phyloP scores from a whole-genome alignment of 495 filamentous ascomycete species.

The Aspergillus asperescens region DNA sequence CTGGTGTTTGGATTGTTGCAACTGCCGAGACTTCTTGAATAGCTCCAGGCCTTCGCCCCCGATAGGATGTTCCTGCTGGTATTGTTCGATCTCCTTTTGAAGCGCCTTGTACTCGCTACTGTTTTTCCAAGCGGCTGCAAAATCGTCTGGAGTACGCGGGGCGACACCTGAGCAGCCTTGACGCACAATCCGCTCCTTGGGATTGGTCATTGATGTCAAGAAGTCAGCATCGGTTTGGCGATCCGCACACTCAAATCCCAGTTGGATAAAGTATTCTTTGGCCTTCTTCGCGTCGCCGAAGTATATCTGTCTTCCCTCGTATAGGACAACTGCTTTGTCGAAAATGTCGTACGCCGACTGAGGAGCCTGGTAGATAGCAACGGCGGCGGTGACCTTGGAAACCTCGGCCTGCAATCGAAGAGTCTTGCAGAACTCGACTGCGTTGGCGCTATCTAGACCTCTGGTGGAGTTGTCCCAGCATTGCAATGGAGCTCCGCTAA shows the following conservation, averaged over 20 bases:
- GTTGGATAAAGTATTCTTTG: constrained; percentile 55
- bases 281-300: constrained; percentile 58
- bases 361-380: constrained; percentile 78
- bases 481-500: constrained; percentile 65
- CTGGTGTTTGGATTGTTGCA: constrained; percentile 39
- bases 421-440: constrained; percentile 67
- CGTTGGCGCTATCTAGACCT: constrained; percentile 81
- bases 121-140: constrained; percentile 56
- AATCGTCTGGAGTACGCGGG: constrained; percentile 68
- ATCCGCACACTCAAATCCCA: constrained; percentile 59
- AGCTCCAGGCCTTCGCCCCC: constrained; percentile 34
- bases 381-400: constrained; percentile 70
- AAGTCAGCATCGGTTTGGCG: constrained; percentile 69
- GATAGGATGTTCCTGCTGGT: constrained; percentile 41
- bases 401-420: constrained; percentile 72
- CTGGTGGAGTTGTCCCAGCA: constrained; percentile 88
- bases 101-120: constrained; percentile 47
- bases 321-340: constrained; percentile 58
- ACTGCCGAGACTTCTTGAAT: constrained; percentile 37
- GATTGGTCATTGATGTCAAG: constrained; percentile 67
- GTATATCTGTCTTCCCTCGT: constrained; percentile 63
- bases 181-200: constrained; percentile 56
- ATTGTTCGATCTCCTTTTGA: constrained; percentile 48
- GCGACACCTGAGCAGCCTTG: constrained; percentile 58
- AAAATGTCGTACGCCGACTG: constrained; percentile 73